phyloP scores from a whole-genome alignment of 2,329 filamentous ascomycete species.

The Fusarium miscanthi region DNA sequence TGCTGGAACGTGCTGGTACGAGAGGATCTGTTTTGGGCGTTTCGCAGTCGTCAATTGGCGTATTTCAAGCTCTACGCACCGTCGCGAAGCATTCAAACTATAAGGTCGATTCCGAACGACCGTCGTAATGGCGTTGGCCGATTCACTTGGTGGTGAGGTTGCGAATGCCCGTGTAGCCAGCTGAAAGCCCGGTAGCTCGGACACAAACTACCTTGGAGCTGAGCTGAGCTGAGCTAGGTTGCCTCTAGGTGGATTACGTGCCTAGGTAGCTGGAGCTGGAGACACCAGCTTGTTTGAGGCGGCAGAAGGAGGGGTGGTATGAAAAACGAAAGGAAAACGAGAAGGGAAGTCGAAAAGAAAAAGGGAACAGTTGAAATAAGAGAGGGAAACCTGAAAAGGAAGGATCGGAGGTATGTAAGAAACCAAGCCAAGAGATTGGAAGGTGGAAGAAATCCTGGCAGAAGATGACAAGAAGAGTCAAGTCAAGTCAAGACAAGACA shows the following conservation, averaged over 20 bases:
- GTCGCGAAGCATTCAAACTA: slow-evolving; percentile 37
- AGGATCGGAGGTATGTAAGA: slow-evolving; percentile 6
- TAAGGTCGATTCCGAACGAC: slow-evolving; percentile 21
- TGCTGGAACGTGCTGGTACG: slow-evolving; percentile 21
- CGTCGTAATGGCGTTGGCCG: slow-evolving; percentile 7
- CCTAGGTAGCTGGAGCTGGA: neutral
- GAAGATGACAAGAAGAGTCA: slow-evolving; percentile 23
- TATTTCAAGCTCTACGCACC: slow-evolving; percentile 20
- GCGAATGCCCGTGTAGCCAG: slow-evolving; percentile 13
- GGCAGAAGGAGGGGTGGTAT: slow-evolving; percentile 21
- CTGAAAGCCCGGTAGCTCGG: slow-evolving; percentile 15
- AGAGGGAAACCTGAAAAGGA: neutral
- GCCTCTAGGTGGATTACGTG: slow-evolving; percentile 10
- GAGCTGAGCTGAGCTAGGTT: neutral
- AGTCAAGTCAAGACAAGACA: slow-evolving; percentile 5
- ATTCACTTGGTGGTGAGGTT: slow-evolving; percentile 23
- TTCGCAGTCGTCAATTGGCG: slow-evolving; percentile 39
- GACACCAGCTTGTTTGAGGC: slow-evolving; percentile 20
- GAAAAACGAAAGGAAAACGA: slow-evolving; percentile 13
- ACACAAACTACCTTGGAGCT: slow-evolving; percentile 12
- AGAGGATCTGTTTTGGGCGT: neutral
- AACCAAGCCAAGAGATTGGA: slow-evolving; percentile 21
- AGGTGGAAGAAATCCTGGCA: slow-evolving; percentile 39
- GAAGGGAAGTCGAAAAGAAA: slow-evolving; percentile 33
- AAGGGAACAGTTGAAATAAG: slow-evolving; percentile 19